A percentile compares a stretch with the other conserved stretches of the same genome.
phyloP scores from a whole-genome alignment of 257 asterid species.

The Solanum paucissectum region DNA sequence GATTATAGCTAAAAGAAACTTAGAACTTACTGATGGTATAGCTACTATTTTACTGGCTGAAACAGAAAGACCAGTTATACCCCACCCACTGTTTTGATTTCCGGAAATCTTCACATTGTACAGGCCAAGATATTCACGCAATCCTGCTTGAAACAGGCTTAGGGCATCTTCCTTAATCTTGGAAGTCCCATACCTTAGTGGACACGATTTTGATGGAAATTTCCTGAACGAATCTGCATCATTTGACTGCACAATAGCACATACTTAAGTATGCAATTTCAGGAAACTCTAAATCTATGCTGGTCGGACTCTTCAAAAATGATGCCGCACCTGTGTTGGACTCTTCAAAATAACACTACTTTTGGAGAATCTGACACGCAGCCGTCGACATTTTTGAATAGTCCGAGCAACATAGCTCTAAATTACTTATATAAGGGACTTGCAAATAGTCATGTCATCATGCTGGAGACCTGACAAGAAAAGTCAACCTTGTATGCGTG shows the following conservation, averaged over 20 bases:
- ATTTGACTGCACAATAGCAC: conserved; percentile 33
- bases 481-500: conserved; percentile 68
- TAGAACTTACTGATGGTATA: conserved; percentile 27
- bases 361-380: neutral
- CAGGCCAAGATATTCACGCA: conserved; percentile 71
- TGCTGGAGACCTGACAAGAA: neutral
- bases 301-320: neutral
- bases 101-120: conserved; percentile 27
- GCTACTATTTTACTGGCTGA: conserved; percentile 78
- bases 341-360: neutral
- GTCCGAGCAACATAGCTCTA: no score
- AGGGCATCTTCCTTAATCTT: conserved; percentile 89
- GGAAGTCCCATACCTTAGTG: conserved; percentile 66
- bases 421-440: neutral
- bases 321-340: neutral
- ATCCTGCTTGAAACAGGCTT: conserved; percentile 65
- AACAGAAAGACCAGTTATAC: conserved; percentile 79
- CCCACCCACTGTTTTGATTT: conserved; percentile 53
- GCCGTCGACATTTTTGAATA: neutral
- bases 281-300: neutral
- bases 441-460: neutral
- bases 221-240: conserved; percentile 61
- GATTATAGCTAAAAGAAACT: neutral
- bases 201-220: conserved; percentile 87
- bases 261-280: neutral